These are phyloP conservation scores for Zarea fungicola DNA, from an alignment of 2,329 filamentous ascomycete genomes.

Conservation along the genomic window DNA sequence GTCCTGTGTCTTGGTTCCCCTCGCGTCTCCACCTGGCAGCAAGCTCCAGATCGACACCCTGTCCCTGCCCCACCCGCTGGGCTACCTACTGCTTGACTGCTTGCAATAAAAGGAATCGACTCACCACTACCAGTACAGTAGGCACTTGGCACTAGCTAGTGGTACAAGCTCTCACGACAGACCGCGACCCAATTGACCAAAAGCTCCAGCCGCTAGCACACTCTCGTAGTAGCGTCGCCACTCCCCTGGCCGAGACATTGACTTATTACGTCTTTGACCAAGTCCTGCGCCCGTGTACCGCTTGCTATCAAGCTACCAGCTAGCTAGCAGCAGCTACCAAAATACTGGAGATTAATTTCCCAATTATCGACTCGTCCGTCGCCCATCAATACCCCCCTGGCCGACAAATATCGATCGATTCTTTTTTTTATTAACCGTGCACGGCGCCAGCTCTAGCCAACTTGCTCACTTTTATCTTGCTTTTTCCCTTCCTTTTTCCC, in stretches of 20 bases:
- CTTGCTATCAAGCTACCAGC: neutral
- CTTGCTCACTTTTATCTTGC: neutral
- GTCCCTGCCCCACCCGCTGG: no score
- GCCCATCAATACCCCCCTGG: neutral
- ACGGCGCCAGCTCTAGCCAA: neutral
- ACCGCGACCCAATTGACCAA: no score
- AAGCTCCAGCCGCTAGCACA: neutral
- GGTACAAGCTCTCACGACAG: neutral
- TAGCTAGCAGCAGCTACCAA: no score
- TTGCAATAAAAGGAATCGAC: no score
- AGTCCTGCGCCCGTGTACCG: neutral
- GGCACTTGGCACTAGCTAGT: no score
- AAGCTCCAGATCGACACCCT: constrained; percentile 11
- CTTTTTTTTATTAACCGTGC: constrained; percentile 4
- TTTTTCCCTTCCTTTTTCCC: neutral
- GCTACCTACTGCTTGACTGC: no score
- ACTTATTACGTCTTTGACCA: constrained; percentile 14
- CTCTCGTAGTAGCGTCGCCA: constrained; percentile 1
- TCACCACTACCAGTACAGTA: no score
- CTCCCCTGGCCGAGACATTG: constrained; percentile 9
- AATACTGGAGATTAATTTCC: constrained; percentile 1
- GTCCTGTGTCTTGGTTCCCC: neutral
- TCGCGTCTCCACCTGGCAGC: constrained; percentile 6
- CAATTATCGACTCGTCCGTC: no score
- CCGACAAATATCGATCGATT: constrained; percentile 4